A percentile compares a stretch with the other conserved stretches of the same genome.
phyloP scores from a whole-genome alignment of 2,329 filamentous ascomycete species.

The Colletotrichum echinochloae region DNA sequence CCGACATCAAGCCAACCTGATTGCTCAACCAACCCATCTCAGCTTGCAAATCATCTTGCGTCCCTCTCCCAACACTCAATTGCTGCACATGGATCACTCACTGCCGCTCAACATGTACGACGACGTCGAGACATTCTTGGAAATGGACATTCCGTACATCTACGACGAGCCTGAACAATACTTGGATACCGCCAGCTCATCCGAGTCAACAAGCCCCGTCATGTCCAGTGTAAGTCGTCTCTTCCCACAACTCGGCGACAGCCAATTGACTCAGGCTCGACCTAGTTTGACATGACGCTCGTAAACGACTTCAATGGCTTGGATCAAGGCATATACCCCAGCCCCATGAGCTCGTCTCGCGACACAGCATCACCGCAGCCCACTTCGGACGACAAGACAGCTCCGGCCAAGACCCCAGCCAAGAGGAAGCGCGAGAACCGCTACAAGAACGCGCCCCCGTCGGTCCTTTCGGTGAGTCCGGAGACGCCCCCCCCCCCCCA shows the following conservation, averaged over 20 bases:
- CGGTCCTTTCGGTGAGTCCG: constrained; percentile 59
- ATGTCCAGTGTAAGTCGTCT: constrained; percentile 38
- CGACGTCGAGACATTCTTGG: constrained; percentile 40
- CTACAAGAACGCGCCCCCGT: constrained; percentile 64
- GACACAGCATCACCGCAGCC: constrained; percentile 41
- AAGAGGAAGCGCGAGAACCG: constrained; percentile 65
- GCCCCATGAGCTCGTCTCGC: constrained; percentile 45
- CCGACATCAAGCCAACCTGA: constrained; percentile 13
- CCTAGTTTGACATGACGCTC: constrained; percentile 42
- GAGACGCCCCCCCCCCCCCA: neutral
- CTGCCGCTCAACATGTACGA: constrained; percentile 40
- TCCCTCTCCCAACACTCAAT: constrained; percentile 1
- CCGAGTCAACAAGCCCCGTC: constrained; percentile 41
- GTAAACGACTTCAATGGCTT: constrained; percentile 45
- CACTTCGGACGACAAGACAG: constrained; percentile 23
- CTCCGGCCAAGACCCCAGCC: constrained; percentile 51
- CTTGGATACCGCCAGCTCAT: constrained; percentile 40
- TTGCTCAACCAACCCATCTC: neutral
- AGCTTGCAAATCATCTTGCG: neutral
- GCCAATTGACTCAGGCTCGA: constrained; percentile 2
- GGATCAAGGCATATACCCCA: constrained; percentile 48
- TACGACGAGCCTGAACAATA: constrained; percentile 40
- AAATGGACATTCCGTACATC: constrained; percentile 40
- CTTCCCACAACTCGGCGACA: neutral
- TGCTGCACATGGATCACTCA: constrained; percentile 30